These are phyloP conservation scores for Galerina marginata DNA, from an alignment of 768 basidiomycete species.

Conservation along the genomic window DNA sequence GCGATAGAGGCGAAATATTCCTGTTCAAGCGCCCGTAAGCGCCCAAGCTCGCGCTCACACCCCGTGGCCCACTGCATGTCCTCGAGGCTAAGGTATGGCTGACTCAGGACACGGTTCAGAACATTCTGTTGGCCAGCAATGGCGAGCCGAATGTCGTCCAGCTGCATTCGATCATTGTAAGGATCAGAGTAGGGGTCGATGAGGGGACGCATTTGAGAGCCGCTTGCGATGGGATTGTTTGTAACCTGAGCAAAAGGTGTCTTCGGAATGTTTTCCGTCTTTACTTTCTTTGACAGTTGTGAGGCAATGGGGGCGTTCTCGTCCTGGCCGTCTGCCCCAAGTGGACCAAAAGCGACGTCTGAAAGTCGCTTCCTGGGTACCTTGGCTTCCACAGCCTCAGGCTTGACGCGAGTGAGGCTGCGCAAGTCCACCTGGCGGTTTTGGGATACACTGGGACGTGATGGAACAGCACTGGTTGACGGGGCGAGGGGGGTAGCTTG, in stretches of 20 bases:
- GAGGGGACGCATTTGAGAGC: neutral
- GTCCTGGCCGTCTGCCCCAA: neutral
- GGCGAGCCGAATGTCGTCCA: constrained; percentile 6
- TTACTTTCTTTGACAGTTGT: constrained; percentile 31
- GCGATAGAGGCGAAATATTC: neutral
- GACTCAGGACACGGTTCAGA: neutral
- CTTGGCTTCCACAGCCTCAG: constrained; percentile 33
- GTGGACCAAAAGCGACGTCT: constrained; percentile 27
- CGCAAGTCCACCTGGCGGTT: neutral
- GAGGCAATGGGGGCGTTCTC: neutral
- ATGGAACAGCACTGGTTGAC: neutral
- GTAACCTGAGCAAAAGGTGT: constrained; percentile 26
- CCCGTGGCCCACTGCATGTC: neutral
- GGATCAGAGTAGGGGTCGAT: constrained; percentile 2
- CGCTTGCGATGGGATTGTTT: constrained; percentile 13
- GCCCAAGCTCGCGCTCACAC: constrained; percentile 5
- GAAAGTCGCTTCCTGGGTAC: constrained; percentile 45
- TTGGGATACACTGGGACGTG: neutral
- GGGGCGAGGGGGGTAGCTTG: neutral
- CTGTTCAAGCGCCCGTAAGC: constrained; percentile 3
- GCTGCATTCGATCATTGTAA: constrained; percentile 13
- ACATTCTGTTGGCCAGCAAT: constrained; percentile 13
- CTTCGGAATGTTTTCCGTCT: constrained; percentile 30
- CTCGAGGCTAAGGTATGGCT: neutral
- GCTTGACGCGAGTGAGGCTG: constrained; percentile 26